Percentiles rank a stretch among this genome's conserved stretches.
Evolutionary conservation across 345 rosid species (phyloP).

Genomic region (Brassica incana): DNA sequence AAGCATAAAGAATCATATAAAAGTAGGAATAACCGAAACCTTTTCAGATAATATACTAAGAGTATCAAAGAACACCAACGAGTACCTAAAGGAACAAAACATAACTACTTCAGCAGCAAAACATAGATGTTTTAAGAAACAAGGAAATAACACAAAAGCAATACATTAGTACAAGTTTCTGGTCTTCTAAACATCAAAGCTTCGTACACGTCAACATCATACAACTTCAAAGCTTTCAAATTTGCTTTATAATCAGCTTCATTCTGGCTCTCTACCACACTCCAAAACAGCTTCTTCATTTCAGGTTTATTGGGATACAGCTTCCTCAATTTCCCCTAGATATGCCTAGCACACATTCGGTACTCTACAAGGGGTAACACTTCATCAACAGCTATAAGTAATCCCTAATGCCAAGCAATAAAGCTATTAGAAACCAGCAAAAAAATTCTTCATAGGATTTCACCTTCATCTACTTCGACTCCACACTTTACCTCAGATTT

Average conservation of each 20-base stretch:
- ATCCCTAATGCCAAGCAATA: not conserved
- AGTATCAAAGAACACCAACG: too few relatives aligned
- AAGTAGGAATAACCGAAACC: too few relatives aligned
- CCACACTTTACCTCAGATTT: too few relatives aligned
- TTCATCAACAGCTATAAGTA: not conserved
- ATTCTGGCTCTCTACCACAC: not conserved
- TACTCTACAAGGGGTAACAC: not conserved
- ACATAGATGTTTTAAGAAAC: too few relatives aligned
- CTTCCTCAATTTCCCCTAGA: not conserved
- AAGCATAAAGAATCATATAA: too few relatives aligned
- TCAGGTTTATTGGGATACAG: not conserved
- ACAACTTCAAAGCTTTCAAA: not conserved
- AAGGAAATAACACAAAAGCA: too few relatives aligned
- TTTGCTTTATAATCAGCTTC: not conserved
- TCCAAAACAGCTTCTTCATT: not conserved
- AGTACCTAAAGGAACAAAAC: too few relatives aligned
- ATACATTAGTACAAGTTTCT: not conserved
- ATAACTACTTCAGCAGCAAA: too few relatives aligned
- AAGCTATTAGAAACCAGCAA: not conserved
- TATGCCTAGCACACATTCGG: not conserved
- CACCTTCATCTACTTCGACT: too few relatives aligned
- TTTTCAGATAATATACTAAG: too few relatives aligned
- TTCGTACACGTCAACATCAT: not conserved
- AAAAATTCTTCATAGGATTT: too few relatives aligned
- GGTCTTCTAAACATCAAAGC: not conserved